Conservation (phyloP, 805 yeast species). For the Isabelozyma rhagii region DNA sequence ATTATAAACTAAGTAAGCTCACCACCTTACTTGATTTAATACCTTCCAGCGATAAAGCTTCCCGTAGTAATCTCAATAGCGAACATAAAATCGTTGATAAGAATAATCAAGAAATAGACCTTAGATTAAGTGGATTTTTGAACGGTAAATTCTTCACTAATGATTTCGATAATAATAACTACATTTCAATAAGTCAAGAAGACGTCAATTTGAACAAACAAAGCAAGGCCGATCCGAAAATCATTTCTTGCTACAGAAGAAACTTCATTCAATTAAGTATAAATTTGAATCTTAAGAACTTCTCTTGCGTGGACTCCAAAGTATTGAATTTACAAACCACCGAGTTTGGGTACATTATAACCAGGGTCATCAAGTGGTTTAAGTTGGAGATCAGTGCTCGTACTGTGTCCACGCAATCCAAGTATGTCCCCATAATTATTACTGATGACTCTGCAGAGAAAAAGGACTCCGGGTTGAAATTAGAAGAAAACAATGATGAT, state of each 20-base stretch:
- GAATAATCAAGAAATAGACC: constrained; percentile 20
- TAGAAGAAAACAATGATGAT: constrained; percentile 6
- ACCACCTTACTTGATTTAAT: constrained; percentile 28
- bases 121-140: constrained; percentile 34
- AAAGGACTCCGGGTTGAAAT: constrained; percentile 1
- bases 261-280: constrained; percentile 37
- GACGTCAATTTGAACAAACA: constrained; percentile 3
- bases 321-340: constrained; percentile 29
- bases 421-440: constrained; percentile 31
- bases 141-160: constrained; percentile 43
- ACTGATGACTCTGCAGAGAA: constrained; percentile 8
- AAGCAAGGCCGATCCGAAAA: constrained; percentile 22
- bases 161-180: constrained; percentile 37
- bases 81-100: constrained; percentile 27
- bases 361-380: constrained; percentile 35
- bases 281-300: constrained; percentile 26
- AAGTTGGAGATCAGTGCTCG: constrained; percentile 35
- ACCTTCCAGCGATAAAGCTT: constrained; percentile 3
- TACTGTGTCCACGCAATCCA: constrained; percentile 26
- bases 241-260: constrained; percentile 45
- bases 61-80: constrained; percentile 7
- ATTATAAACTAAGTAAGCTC: constrained; percentile 23
- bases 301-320: constrained; percentile 18
- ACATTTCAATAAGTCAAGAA: constrained; percentile 13
- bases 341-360: constrained; percentile 34